Percentiles rank a stretch among this genome's conserved stretches.
Conservation (phyloP, 805 yeast species). For the Metschnikowia gelsemii region DNA sequence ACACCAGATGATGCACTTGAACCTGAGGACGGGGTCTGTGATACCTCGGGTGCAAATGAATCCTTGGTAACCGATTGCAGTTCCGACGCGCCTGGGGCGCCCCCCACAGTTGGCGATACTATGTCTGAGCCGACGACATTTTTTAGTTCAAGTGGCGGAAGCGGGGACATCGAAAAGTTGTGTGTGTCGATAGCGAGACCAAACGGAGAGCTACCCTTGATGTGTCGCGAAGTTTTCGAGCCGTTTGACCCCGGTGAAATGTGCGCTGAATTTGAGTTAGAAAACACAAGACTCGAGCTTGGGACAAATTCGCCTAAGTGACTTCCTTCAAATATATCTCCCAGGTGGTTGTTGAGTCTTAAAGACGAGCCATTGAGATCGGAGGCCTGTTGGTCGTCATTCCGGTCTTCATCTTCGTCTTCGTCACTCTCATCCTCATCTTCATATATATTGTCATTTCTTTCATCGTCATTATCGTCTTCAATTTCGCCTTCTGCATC, state of each 20-base stretch:
- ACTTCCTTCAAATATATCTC: slow-evolving; percentile 8
- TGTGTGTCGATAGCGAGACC: slow-evolving; percentile 9
- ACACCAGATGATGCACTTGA: slow-evolving; percentile 6
- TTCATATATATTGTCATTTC: slow-evolving; percentile 12
- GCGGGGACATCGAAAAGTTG: slow-evolving; percentile 5
- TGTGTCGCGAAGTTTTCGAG: background rate
- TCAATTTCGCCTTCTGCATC: slow-evolving; percentile 8
- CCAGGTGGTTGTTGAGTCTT: slow-evolving; percentile 14
- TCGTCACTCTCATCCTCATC: slow-evolving; percentile 31
- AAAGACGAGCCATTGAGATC: slow-evolving; percentile 13
- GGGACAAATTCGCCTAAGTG: too few species aligned
- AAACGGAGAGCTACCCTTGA: slow-evolving; percentile 10
- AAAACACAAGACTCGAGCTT: background rate
- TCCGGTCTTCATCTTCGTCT: slow-evolving; percentile 28
- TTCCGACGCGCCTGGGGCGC: background rate
- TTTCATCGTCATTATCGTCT: slow-evolving; percentile 14
- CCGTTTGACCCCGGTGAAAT: slow-evolving; percentile 6
- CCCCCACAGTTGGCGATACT: background rate
- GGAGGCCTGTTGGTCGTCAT: slow-evolving; percentile 3
- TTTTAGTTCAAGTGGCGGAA: slow-evolving; percentile 1
- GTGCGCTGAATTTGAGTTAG: slow-evolving; percentile 2
- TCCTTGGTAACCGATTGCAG: slow-evolving; percentile 1
- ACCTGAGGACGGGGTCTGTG: slow-evolving; percentile 4
- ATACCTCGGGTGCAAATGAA: background rate
- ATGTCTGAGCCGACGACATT: background rate